These are phyloP conservation scores for Xylaria grammica DNA, from an alignment of 495 filamentous ascomycete genomes.

Conservation along the genomic window DNA sequence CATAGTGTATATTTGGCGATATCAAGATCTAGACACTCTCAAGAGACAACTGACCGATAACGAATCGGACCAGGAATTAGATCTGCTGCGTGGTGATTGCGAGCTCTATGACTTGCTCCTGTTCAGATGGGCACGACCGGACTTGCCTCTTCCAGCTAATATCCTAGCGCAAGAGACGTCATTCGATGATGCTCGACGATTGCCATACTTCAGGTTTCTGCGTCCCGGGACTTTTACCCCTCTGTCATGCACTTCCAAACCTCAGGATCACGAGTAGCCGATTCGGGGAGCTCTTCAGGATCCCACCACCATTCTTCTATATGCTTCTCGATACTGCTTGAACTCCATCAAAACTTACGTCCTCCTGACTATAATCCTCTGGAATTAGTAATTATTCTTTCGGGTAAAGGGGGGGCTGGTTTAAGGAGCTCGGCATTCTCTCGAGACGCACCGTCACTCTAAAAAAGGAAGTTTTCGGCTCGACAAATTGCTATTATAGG, in stretches of 20 bases:
- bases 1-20: not conserved
- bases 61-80: not conserved
- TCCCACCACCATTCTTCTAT: constrained; percentile 9
- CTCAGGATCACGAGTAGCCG: not conserved
- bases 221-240: not conserved
- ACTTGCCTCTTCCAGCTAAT: not conserved
- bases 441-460: too few species aligned
- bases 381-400: too few species aligned
- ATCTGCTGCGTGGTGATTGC: constrained; percentile 1
- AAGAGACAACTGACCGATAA: constrained; percentile 1
- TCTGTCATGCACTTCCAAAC: not conserved
- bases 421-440: too few species aligned
- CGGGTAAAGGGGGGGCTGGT: too few species aligned
- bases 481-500: too few species aligned
- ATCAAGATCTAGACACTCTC: not conserved
- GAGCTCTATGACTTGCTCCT: too few species aligned
- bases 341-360: not conserved
- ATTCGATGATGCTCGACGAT: not conserved
- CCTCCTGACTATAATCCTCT: too few species aligned
- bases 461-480: too few species aligned
- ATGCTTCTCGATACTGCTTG: not conserved
- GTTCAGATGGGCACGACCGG: too few species aligned
- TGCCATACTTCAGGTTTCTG: not conserved
- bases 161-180: not conserved
- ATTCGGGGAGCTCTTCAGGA: constrained; percentile 3